Percentiles rank a stretch among this genome's conserved stretches.
Conservation (phyloP, 164 flowering plant species). For the Nelumbo lutea region DNA sequence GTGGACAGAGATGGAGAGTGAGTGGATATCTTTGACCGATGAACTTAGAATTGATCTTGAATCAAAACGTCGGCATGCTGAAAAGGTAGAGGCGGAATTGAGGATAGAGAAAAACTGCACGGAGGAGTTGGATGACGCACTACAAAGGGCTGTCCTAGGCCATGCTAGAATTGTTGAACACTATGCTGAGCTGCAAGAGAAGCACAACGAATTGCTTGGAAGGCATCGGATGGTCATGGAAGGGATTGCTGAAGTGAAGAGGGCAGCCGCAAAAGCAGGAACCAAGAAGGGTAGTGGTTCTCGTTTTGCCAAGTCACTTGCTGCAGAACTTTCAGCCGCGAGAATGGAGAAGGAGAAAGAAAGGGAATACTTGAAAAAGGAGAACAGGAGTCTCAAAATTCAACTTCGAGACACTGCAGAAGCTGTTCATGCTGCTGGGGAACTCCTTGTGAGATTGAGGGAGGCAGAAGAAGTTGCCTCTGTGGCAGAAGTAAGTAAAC, state of each 20-base stretch:
- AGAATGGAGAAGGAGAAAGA: slow-evolving; percentile 82
- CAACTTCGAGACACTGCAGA: slow-evolving; percentile 97
- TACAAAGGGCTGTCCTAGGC: slow-evolving; percentile 70
- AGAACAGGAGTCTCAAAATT: slow-evolving; percentile 65
- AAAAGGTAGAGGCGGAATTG: slow-evolving; percentile 67
- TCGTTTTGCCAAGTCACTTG: slow-evolving; percentile 67
- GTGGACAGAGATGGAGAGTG: slow-evolving; percentile 96
- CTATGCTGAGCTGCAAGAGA: slow-evolving; percentile 88
- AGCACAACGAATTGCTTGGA: slow-evolving; percentile 56
- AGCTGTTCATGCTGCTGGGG: slow-evolving; percentile 99
- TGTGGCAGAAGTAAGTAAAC: slow-evolving; percentile 59
- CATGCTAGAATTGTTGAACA: slow-evolving; percentile 88
- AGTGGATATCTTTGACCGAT: slow-evolving; percentile 94
- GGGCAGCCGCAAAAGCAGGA: slow-evolving; percentile 82
- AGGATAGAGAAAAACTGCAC: slow-evolving; percentile 63
- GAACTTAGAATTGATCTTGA: slow-evolving; percentile 82
- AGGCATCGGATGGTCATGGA: slow-evolving; percentile 68
- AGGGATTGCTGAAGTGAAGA: slow-evolving; percentile 83
- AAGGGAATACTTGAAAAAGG: slow-evolving; percentile 68
- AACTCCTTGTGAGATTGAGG: slow-evolving; percentile 80
- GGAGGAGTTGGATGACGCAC: slow-evolving; percentile 83
- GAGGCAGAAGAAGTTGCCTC: slow-evolving; percentile 83
- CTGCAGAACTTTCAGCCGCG: slow-evolving; percentile 79
- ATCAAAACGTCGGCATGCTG: slow-evolving; percentile 57
- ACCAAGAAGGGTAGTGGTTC: slow-evolving; percentile 52